Percentiles rank a stretch among this genome's conserved stretches.
Evolutionary conservation across 1,284 basidiomycete species (phyloP).

Genomic region (Cryptococcus sp.): DNA sequence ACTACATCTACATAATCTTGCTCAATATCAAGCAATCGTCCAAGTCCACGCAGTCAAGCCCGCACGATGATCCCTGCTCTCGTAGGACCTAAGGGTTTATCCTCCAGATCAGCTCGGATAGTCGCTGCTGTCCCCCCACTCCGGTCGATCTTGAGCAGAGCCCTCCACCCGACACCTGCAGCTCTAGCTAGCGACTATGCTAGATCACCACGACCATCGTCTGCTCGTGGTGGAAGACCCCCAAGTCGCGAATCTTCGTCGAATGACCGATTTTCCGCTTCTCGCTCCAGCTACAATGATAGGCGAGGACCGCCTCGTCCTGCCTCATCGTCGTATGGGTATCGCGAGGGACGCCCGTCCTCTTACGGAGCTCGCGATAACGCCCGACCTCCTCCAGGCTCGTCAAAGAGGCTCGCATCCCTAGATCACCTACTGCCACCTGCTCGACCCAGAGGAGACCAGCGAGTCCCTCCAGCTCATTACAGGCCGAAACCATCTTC

Average conservation of each 20-base stretch:
- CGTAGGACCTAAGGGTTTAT: too few species aligned
- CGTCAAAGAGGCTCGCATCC: constrained; percentile 6
- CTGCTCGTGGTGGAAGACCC: constrained; percentile 3
- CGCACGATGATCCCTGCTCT: too few species aligned
- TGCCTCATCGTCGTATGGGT: too few species aligned
- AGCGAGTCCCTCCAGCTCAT: too few species aligned
- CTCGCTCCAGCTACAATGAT: too few species aligned
- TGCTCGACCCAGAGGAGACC: background rate
- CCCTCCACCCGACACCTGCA: constrained; percentile 17
- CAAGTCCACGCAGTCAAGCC: too few species aligned
- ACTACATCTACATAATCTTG: background rate
- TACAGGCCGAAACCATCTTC: too few species aligned
- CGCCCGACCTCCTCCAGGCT: constrained; percentile 7
- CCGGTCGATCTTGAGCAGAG: constrained; percentile 26
- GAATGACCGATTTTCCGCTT: too few species aligned
- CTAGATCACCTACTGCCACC: constrained; percentile 5
- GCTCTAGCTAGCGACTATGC: background rate
- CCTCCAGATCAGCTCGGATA: constrained; percentile 12
- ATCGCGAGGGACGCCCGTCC: too few species aligned
- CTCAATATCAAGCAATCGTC: too few species aligned
- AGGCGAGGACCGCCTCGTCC: too few species aligned
- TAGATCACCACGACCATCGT: background rate
- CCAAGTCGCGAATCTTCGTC: background rate
- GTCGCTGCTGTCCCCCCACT: constrained; percentile 28
- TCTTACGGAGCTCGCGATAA: background rate